A percentile compares a stretch with the other conserved stretches of the same genome.
phyloP scores from a whole-genome alignment of 352 stramenopile species.

The Phytophthora brassicae region DNA sequence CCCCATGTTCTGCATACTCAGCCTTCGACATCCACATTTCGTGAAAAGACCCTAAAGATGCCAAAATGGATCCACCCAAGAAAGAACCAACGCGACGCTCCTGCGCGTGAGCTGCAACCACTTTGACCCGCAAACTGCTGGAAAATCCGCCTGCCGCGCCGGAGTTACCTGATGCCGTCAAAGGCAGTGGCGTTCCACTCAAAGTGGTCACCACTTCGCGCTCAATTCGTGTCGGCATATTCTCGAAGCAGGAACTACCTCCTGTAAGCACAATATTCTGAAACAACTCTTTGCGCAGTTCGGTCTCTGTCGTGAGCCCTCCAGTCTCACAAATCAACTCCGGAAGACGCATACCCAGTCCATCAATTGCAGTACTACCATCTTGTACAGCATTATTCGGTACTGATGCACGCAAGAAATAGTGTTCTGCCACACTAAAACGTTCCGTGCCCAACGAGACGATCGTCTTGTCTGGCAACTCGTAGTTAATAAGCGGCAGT shows the following conservation, averaged over 20 bases:
- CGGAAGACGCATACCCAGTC: conserved; percentile 53
- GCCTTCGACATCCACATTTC: conserved; percentile 99
- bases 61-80: conserved; percentile 96
- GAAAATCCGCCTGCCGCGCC: conserved; percentile 18
- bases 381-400: conserved; percentile 15
- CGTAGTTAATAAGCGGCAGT: conserved; percentile 77
- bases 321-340: conserved; percentile 68
- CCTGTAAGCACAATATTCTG: conserved; percentile 83
- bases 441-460: conserved; percentile 83
- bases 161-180: conserved; percentile 18
- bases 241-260: conserved; percentile 83
- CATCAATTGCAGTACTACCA: conserved; percentile 1
- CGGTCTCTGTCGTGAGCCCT: conserved; percentile 63
- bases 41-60: conserved; percentile 96
- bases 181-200: conserved; percentile 37
- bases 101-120: conserved; percentile 62
- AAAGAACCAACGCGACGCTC: conserved; percentile 76
- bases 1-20: conserved; percentile 98
- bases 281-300: conserved; percentile 78
- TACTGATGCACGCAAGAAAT: conserved; percentile 53
- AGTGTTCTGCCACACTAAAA: conserved; percentile 89
- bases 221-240: conserved; percentile 70
- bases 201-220: conserved; percentile 67
- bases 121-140: conserved; percentile 67
- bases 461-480: conserved; percentile 82